These are phyloP conservation scores for Zygoascus ofunaensis DNA, from an alignment of 805 yeast genomes.

Conservation along the genomic window DNA sequence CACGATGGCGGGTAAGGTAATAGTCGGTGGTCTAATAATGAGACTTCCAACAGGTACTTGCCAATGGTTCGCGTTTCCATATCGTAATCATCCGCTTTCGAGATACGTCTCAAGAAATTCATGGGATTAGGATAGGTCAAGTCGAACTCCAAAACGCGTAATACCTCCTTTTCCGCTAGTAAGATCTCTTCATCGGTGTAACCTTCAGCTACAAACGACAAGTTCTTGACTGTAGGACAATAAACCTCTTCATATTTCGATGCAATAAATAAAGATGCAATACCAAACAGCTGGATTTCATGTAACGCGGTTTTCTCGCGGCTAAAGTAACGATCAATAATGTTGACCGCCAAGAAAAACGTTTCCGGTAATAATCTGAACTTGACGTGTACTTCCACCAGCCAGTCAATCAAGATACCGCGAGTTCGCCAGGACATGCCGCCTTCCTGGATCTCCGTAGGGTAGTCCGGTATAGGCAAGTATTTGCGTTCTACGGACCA, in stretches of 20 bases:
- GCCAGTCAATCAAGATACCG: conserved; percentile 86
- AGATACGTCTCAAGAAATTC: conserved; percentile 79
- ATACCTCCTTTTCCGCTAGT: conserved; percentile 71
- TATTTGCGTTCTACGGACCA: conserved; percentile 64
- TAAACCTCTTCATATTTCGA: conserved; percentile 91
- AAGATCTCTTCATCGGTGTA: conserved; percentile 72
- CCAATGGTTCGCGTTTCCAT: conserved; percentile 76
- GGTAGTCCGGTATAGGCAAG: conserved; percentile 49
- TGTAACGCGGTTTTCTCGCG: conserved; percentile 65
- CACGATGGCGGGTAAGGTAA: conserved; percentile 67
- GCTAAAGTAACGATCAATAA: conserved; percentile 82
- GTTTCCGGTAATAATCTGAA: conserved; percentile 83
- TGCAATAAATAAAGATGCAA: conserved; percentile 78
- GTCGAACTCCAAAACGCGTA: conserved; percentile 63
- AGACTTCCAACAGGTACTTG: conserved; percentile 70
- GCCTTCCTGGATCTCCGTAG: conserved; percentile 47
- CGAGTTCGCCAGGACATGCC: conserved; percentile 69
- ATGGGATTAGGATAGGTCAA: conserved; percentile 82
- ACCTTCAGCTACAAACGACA: conserved; percentile 82
- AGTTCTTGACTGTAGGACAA: conserved; percentile 75
- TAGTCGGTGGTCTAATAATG: conserved; percentile 66
- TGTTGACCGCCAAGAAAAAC: conserved; percentile 67
- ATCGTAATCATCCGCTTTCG: conserved; percentile 87
- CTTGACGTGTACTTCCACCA: conserved; percentile 77
- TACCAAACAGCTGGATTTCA: conserved; percentile 75